Evolutionary conservation across 805 yeast genomes (phyloP), one percentile per base, ranked within the genome.

Genomic region (Peterozyma xylosa): DNA sequence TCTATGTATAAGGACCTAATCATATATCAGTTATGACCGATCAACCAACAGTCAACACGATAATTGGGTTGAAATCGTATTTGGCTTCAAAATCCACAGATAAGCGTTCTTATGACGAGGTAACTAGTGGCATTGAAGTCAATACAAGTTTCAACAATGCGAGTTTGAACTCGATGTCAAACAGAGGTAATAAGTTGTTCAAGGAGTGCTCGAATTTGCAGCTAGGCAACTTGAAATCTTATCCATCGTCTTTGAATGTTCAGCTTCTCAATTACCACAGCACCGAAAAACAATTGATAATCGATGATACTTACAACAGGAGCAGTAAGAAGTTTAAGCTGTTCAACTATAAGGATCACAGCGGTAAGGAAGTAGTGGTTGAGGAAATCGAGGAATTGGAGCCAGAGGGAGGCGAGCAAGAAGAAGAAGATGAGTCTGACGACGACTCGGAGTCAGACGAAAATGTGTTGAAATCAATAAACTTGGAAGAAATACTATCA

Each of bases 401-500:
- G n/a, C 16, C n/a, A 10, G 55, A 50, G 10, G 46, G 41, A 14
- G n/a, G 38, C 5, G 48, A 40, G 18, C 51, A 51, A 15, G 52
- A 57, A 15, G 52, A 57, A 15, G 53, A 53, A 9, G 56, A 55
- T 13, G 50, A 46, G 5, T 14, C 29, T 2, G 44, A 45, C n/a
- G 43, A 34, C 2, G 49, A 52, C 11, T 53, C 50, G 17, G 44
- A 45, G 27, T 48, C 52, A 30, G 71, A 66, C 4, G 66, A 64
- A 27, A 70, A 71, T 45, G 66, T 79, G 13, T 70, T 80, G 51
- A 58, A 61, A 7, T 67, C 72, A 3, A 68, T 81, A 1, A 73
- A 79, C 52, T 58, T 82, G 2, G 75, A 73, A 29, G 67, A 80
- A 37, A 68, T 89, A 15, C 64, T 93, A 47, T 77, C 82, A 5